Conservation (phyloP, 208 protist species). For the Trypanosoma congolense region DNA sequence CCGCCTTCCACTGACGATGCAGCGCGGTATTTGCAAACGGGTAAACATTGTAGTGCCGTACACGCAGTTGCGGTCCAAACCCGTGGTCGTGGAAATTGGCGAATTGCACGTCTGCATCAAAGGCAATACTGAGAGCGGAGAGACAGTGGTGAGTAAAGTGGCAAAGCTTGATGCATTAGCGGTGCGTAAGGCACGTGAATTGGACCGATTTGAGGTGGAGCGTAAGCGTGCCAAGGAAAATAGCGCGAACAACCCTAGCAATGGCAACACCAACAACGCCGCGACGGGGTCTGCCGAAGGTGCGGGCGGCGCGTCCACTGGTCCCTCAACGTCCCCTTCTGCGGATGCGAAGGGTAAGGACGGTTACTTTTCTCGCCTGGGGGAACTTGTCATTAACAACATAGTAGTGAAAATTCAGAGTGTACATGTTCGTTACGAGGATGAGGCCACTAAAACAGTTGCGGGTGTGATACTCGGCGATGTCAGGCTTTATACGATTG, state of each 20-base stretch:
- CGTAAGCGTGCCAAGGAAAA: constrained; percentile 41
- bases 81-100: constrained; percentile 74
- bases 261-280: background rate
- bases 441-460: constrained; percentile 43
- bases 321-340: background rate
- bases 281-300: background rate
- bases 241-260: background rate
- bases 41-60: constrained; percentile 73
- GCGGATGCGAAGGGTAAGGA: constrained; percentile 3
- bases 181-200: constrained; percentile 45
- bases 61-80: constrained; percentile 72
- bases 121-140: constrained; percentile 10
- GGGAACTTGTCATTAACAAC: constrained; percentile 86
- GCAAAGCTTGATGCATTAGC: constrained; percentile 41
- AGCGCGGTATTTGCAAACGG: constrained; percentile 78
- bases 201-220: constrained; percentile 70
- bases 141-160: constrained; percentile 30
- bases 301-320: background rate
- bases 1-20: constrained; percentile 30
- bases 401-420: constrained; percentile 77
- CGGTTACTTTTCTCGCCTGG: constrained; percentile 67
- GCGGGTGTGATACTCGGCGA: constrained; percentile 68
- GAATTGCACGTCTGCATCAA: constrained; percentile 69
- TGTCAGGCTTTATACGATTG: constrained; percentile 73
- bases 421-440: constrained; percentile 87